These are phyloP conservation scores for Favolaschia claudopus DNA, from an alignment of 768 basidiomycete genomes.

Conservation along the genomic window DNA sequence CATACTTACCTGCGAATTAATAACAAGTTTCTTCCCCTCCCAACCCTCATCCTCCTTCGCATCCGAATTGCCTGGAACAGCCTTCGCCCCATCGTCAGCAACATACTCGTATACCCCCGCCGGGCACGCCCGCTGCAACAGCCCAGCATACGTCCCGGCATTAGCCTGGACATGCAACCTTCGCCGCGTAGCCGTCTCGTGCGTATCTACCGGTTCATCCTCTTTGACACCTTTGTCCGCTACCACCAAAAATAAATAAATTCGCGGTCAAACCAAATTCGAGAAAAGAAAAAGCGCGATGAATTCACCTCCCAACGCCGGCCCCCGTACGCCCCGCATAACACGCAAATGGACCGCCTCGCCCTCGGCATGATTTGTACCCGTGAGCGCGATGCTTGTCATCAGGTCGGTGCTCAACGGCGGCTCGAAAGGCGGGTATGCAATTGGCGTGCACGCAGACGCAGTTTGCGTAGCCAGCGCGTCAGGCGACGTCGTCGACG, in stretches of 20 bases:
- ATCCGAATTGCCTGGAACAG: slow-evolving; percentile 36
- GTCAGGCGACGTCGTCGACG: slow-evolving; percentile 52
- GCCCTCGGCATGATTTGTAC: slow-evolving; percentile 97
- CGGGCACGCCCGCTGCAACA: slow-evolving; percentile 91
- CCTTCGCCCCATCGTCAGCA: slow-evolving; percentile 58
- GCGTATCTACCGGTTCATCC: slow-evolving; percentile 29
- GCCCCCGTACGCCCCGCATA: slow-evolving; percentile 30
- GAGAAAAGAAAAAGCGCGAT: background rate
- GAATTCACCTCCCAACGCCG: background rate
- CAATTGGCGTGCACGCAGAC: slow-evolving; percentile 71
- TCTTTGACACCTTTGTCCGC: slow-evolving; percentile 31
- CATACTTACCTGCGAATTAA: slow-evolving; percentile 88
- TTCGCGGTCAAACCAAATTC: too few species aligned
- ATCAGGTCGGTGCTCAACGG: slow-evolving; percentile 93
- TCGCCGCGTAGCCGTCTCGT: slow-evolving; percentile 53
- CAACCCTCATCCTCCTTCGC: slow-evolving; percentile 58
- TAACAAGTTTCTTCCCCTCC: slow-evolving; percentile 88
- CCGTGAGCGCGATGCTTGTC: slow-evolving; percentile 88
- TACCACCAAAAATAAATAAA: slow-evolving; percentile 32
- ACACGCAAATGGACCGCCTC: slow-evolving; percentile 90
- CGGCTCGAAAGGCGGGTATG: slow-evolving; percentile 87
- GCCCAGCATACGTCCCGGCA: slow-evolving; percentile 80
- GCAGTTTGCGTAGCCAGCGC: slow-evolving; percentile 77
- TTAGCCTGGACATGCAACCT: slow-evolving; percentile 79
- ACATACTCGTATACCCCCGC: slow-evolving; percentile 98